Conservation (phyloP, 139 green algal genomes). For the Pseudopediastrum boryanum region DNA sequence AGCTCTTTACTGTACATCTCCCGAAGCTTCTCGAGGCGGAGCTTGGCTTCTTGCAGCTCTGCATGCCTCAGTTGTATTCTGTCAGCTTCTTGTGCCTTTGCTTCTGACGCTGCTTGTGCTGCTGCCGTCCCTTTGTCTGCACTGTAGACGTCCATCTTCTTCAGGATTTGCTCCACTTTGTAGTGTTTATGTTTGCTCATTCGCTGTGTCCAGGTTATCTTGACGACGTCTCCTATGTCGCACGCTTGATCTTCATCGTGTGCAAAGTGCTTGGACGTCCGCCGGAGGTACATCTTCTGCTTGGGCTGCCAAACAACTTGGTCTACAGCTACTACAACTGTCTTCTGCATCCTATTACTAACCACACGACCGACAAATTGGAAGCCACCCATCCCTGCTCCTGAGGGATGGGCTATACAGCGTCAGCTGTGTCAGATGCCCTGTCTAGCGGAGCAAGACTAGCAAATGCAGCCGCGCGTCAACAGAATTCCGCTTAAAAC, state of each 20-base stretch:
- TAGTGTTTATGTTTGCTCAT: constrained; percentile 61
- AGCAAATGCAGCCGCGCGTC: no score
- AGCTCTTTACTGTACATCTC: no score
- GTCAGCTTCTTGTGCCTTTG: no score
- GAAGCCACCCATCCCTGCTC: constrained; percentile 30
- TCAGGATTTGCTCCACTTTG: constrained; percentile 45
- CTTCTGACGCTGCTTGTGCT: constrained; percentile 17
- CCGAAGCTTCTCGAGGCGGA: no score
- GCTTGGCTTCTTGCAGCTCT: no score
- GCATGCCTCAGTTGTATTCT: no score
- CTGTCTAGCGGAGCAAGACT: no score
- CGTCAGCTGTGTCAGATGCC: no score
- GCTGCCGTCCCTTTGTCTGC: neutral
- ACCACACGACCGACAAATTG: constrained; percentile 51
- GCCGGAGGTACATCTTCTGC: constrained; percentile 61
- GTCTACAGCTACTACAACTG: constrained; percentile 60
- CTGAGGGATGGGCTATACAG: no score
- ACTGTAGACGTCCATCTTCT: constrained; percentile 38
- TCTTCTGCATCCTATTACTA: constrained; percentile 71
- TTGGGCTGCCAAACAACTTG: constrained; percentile 63
- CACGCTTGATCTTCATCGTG: constrained; percentile 53
- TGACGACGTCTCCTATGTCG: constrained; percentile 61
- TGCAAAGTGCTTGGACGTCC: constrained; percentile 52
- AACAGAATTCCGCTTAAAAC: no score
- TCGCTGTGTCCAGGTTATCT: constrained; percentile 36